Evolutionary conservation across 140 eudicot genomes (phyloP).

Genomic region (Anethum foeniculum): DNA sequence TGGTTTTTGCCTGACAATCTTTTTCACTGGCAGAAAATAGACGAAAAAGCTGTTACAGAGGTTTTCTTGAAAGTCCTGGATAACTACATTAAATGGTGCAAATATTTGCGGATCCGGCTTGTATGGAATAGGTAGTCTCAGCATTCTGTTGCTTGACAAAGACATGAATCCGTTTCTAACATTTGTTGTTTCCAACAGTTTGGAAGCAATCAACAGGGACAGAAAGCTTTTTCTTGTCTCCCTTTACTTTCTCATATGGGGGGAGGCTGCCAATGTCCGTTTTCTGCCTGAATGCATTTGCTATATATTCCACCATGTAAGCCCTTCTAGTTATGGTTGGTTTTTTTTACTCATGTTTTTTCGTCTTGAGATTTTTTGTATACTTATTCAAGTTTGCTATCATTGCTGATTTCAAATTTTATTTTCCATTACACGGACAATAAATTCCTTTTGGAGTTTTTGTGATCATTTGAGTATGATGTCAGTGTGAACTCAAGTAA

Average conservation of each 20-base stretch:
- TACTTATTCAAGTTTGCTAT: background rate
- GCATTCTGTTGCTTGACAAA: conserved; percentile 13
- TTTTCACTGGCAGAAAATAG: conserved; percentile 57
- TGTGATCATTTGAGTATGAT: background rate
- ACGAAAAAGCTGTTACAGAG: conserved; percentile 71
- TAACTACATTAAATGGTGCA: conserved; percentile 96
- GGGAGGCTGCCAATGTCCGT: conserved; percentile 99
- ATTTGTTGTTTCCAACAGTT: conserved; percentile 33
- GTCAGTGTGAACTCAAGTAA: background rate
- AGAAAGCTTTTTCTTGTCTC: conserved; percentile 82
- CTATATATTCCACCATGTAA: conserved; percentile 90
- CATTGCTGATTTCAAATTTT: background rate
- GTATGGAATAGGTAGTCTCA: conserved; percentile 73
- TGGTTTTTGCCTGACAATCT: background rate
- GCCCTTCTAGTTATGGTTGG: conserved; percentile 21
- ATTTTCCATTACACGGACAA: background rate
- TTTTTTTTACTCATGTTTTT: conserved; percentile 5
- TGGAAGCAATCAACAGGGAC: conserved; percentile 87
- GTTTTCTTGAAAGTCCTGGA: conserved; percentile 92
- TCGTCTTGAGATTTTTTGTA: background rate
- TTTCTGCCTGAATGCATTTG: conserved; percentile 98
- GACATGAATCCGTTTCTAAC: conserved; percentile 3
- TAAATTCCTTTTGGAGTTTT: background rate
- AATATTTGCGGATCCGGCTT: conserved; percentile 63
- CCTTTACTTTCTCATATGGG: conserved; percentile 84